Conservation (phyloP, 306 rosid species). For the Vigna trinervia region DNA sequence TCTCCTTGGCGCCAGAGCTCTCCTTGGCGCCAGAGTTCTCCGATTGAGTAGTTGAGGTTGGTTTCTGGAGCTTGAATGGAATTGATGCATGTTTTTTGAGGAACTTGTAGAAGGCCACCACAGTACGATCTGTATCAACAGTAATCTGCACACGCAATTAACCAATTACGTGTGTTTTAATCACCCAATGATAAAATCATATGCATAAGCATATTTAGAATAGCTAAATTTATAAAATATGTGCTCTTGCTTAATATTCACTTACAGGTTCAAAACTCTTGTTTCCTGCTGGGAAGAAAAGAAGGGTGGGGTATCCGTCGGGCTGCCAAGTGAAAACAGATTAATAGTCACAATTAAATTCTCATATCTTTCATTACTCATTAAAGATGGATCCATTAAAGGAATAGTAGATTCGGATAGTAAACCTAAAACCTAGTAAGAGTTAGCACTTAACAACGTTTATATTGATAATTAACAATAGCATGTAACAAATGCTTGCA, state of each 20-base stretch:
- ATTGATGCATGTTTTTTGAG: slow-evolving; percentile 90
- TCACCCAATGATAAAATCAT: neutral
- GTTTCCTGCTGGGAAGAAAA: slow-evolving; percentile 66
- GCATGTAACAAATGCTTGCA: slow-evolving; percentile 22
- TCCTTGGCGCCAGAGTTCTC: slow-evolving; percentile 57
- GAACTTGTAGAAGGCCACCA: slow-evolving; percentile 94
- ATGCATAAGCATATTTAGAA: slow-evolving; percentile 13
- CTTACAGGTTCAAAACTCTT: slow-evolving; percentile 64
- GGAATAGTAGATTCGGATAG: neutral
- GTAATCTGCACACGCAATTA: slow-evolving; percentile 64
- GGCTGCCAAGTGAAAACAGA: slow-evolving; percentile 51
- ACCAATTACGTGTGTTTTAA: slow-evolving; percentile 24
- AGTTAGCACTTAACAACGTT: slow-evolving; percentile 32
- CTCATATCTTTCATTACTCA: neutral
- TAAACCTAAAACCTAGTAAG: slow-evolving; percentile 24
- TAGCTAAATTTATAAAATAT: slow-evolving; percentile 34
- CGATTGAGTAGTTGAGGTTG: slow-evolving; percentile 59
- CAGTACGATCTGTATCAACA: slow-evolving; percentile 90
- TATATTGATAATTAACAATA: slow-evolving; percentile 2
- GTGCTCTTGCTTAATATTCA: slow-evolving; percentile 31
- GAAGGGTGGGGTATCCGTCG: slow-evolving; percentile 61
- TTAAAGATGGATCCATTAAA: neutral
- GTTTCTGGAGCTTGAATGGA: slow-evolving; percentile 97
- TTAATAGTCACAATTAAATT: slow-evolving; percentile 23
- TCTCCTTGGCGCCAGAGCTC: slow-evolving; percentile 54